These are phyloP conservation scores for Talaromyces sp. DNA, from an alignment of 2,329 filamentous ascomycete species.

Conservation along the genomic window DNA sequence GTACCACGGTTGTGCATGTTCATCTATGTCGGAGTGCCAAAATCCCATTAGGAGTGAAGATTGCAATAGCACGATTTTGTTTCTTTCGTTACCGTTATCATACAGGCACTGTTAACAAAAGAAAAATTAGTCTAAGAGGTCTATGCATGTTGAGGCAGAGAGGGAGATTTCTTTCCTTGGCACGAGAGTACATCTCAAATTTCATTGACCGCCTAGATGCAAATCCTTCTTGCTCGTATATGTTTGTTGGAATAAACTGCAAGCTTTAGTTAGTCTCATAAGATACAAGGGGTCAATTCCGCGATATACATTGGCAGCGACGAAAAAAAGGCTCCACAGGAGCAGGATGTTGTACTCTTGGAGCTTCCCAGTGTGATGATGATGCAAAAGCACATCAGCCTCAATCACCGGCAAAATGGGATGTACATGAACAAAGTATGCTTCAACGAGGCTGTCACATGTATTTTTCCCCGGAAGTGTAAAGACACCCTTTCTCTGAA, in stretches of 20 bases:
- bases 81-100: not conserved
- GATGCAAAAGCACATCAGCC: no score
- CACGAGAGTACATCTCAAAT: not conserved
- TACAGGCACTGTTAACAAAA: not conserved
- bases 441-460: no score
- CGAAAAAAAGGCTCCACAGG: no score
- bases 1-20: slow-evolving; percentile 42
- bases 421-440: no score
- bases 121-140: not conserved
- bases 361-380: no score
- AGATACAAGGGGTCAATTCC: no score
- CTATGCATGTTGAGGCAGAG: no score
- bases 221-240: not conserved
- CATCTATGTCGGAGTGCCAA: slow-evolving; percentile 40
- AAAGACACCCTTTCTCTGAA: no score
- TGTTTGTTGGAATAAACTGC: not conserved
- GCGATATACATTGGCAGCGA: no score
- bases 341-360: no score
- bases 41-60: slow-evolving; percentile 40
- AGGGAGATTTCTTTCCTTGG: not conserved
- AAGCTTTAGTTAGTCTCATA: not conserved
- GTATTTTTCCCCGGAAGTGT: no score
- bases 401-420: no score
- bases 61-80: slow-evolving; percentile 19
- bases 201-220: not conserved